A percentile compares a stretch with the other conserved stretches of the same genome.
These are phyloP conservation scores for Orobanche coerulescens DNA, from an alignment of 257 asterid genomes.

Conservation along the genomic window DNA sequence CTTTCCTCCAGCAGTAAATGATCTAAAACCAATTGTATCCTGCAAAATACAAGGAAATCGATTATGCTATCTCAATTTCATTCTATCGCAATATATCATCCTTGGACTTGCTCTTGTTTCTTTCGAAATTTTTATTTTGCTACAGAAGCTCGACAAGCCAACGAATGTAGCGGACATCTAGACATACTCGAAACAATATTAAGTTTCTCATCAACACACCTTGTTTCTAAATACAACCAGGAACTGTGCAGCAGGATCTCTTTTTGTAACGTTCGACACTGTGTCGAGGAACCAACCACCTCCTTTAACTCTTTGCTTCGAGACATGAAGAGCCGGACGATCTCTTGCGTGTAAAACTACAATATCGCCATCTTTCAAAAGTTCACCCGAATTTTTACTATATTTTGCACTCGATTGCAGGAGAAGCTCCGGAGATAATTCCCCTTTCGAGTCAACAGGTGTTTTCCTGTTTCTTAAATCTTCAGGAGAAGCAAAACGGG, in stretches of 20 bases:
- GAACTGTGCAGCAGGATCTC: conserved; percentile 99
- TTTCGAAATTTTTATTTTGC: not conserved
- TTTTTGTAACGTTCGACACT: conserved; percentile 67
- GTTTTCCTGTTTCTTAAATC: conserved; percentile 67
- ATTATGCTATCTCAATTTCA: conserved; percentile 4
- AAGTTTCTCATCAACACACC: conserved; percentile 40
- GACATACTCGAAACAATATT: not conserved
- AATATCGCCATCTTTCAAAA: conserved; percentile 80
- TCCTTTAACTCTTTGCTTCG: conserved; percentile 87
- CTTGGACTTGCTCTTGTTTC: not conserved
- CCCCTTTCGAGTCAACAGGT: conserved; percentile 47
- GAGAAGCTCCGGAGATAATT: conserved; percentile 45
- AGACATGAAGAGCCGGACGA: conserved; percentile 65
- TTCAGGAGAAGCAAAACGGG: conserved; percentile 91
- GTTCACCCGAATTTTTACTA: conserved; percentile 48
- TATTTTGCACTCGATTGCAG: conserved; percentile 42
- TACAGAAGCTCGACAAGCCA: not conserved
- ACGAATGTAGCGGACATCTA: not conserved
- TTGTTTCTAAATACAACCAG: conserved; percentile 78
- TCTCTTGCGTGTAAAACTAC: conserved; percentile 83
- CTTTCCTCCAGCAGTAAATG: conserved; percentile 99
- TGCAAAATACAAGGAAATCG: conserved; percentile 30
- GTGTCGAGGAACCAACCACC: conserved; percentile 99
- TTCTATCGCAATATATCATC: not conserved
- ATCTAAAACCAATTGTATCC: conserved; percentile 94